Conservation (phyloP, 495 filamentous ascomycete species). For the Thozetella sp. region DNA sequence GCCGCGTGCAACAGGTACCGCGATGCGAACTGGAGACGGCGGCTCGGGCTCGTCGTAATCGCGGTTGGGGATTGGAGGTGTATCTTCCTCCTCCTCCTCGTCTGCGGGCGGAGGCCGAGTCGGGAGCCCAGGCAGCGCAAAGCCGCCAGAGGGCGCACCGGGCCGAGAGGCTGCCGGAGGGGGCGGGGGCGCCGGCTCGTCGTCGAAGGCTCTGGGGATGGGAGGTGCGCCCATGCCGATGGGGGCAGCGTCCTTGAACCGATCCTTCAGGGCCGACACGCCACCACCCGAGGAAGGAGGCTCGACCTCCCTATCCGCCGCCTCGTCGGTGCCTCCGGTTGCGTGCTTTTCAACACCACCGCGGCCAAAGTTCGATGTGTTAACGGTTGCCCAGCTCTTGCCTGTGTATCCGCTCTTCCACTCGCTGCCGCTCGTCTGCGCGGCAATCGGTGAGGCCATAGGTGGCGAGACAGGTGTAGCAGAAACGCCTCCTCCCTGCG, state of each 20-base stretch:
- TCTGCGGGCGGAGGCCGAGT: constrained; percentile 55
- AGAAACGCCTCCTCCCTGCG: constrained; percentile 61
- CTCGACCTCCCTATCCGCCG: constrained; percentile 45
- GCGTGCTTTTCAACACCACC: constrained; percentile 60
- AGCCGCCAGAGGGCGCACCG: constrained; percentile 48
- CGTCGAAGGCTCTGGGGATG: constrained; percentile 24
- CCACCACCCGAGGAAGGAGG: constrained; percentile 53
- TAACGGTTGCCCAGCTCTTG: constrained; percentile 85
- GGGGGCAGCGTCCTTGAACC: constrained; percentile 70
- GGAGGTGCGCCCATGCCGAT: constrained; percentile 57
- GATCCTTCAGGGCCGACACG: constrained; percentile 72
- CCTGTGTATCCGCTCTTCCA: constrained; percentile 92
- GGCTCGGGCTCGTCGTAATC: constrained; percentile 35
- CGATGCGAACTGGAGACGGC: constrained; percentile 81
- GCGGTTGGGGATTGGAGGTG: constrained; percentile 34
- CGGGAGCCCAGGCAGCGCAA: constrained; percentile 77
- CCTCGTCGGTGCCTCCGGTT: constrained; percentile 55
- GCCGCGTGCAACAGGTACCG: constrained; percentile 78
- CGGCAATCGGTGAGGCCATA: constrained; percentile 53
- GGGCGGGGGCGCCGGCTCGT: constrained; percentile 48
- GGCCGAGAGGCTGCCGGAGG: constrained; percentile 65
- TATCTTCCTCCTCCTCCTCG: constrained; percentile 55
- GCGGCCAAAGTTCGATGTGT: constrained; percentile 69
- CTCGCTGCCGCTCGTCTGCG: constrained; percentile 71
- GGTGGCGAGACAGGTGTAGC: constrained; percentile 39